Percentiles rank a stretch among this genome's conserved stretches.
These are phyloP conservation scores for Chaetomiaceae sp. DNA, from an alignment of 2,329 filamentous ascomycete species.

Conservation along the genomic window DNA sequence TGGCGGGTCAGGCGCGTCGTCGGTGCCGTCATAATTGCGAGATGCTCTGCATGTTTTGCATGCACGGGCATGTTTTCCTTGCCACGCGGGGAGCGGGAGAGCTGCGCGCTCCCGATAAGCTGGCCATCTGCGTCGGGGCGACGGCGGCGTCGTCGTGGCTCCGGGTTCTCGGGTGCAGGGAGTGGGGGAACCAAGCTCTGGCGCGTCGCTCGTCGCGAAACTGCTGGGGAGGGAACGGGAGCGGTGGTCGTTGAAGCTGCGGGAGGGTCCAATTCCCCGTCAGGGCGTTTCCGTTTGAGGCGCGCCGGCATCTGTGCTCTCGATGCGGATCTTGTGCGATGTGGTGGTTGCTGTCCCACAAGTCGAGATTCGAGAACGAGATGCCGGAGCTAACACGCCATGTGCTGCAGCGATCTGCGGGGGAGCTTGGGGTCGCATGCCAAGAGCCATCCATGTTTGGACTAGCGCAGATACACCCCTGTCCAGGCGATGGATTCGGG, in stretches of 20 bases:
- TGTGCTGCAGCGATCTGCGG: neutral
- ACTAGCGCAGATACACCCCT: too few species aligned
- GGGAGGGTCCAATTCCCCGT: constrained; percentile 9
- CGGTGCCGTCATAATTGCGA: constrained; percentile 10
- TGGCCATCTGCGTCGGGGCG: constrained; percentile 16
- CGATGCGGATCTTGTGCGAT: neutral
- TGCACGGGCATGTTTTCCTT: constrained; percentile 26
- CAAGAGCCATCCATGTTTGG: neutral
- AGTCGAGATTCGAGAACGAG: too few species aligned
- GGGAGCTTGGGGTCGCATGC: neutral
- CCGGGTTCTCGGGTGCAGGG: constrained; percentile 30
- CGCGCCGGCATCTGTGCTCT: constrained; percentile 26
- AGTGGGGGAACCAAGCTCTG: constrained; percentile 34
- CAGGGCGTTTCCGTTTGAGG: constrained; percentile 32
- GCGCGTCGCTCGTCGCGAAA: constrained; percentile 34
- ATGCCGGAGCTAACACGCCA: too few species aligned
- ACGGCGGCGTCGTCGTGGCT: constrained; percentile 28
- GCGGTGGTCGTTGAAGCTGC: constrained; percentile 4
- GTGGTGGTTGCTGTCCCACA: constrained; percentile 2
- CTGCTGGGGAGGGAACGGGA: neutral
- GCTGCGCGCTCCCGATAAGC: neutral
- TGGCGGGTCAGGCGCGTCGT: constrained; percentile 22
- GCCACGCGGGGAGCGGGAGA: constrained; percentile 16
- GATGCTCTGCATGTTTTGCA: neutral
- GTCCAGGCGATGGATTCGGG: neutral